A percentile compares a stretch with the other conserved stretches of the same genome.
Evolutionary conservation across 2,329 filamentous ascomycete genomes (phyloP).

Genomic region (Fusarium euwallaceae): DNA sequence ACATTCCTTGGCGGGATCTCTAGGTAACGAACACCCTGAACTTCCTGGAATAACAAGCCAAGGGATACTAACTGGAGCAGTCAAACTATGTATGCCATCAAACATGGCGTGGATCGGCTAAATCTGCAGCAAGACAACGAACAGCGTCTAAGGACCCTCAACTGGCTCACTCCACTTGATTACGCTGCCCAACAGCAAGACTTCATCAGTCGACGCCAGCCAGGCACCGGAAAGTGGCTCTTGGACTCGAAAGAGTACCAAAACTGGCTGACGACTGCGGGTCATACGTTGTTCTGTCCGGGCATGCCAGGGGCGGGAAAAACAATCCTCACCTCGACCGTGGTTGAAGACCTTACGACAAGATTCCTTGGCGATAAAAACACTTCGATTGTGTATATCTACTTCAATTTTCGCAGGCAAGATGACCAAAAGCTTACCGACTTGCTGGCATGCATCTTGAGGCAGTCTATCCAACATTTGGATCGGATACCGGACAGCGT

Average conservation of each 20-base stretch:
- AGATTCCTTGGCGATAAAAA: neutral
- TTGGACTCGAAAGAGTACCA: neutral
- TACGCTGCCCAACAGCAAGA: neutral
- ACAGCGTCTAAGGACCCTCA: neutral
- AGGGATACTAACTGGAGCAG: no score
- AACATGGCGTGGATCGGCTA: neutral
- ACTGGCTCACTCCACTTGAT: neutral
- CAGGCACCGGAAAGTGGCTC: neutral
- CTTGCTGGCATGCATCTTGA: neutral
- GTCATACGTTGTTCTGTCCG: neutral
- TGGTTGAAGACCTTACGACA: neutral
- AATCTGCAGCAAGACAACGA: neutral
- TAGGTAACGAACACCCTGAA: no score
- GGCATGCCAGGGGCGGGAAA: conserved; percentile 6
- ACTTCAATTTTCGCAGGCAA: neutral
- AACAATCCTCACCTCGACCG: neutral
- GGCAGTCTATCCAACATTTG: neutral
- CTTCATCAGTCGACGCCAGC: neutral
- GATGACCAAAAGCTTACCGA: neutral
- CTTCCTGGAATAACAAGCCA: no score
- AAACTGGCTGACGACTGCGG: neutral
- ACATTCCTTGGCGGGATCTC: neutral
- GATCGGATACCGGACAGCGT: neutral
- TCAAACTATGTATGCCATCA: neutral
- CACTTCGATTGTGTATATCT: neutral